Percentiles rank a stretch among this genome's conserved stretches.
phyloP scores from a whole-genome alignment of 495 filamentous ascomycete genomes.

The Trichoderma orchidacearum region DNA sequence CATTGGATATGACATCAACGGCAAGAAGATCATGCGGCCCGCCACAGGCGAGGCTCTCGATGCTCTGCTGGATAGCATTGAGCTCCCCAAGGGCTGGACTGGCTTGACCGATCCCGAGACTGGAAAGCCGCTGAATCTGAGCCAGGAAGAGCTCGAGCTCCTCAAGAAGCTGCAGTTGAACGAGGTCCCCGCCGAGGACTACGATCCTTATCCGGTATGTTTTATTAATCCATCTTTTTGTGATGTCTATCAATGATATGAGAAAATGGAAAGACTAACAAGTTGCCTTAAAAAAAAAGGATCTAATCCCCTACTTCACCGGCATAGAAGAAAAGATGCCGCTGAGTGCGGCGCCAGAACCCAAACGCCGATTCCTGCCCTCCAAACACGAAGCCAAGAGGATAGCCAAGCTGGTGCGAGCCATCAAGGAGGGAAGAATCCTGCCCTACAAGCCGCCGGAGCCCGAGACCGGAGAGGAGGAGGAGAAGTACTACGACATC shows the following conservation, averaged over 20 bases:
- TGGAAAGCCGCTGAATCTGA: slow-evolving; percentile 80
- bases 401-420: slow-evolving; percentile 95
- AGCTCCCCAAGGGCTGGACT: slow-evolving; percentile 97
- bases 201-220: slow-evolving; percentile 72
- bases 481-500: slow-evolving; percentile 66
- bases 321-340: slow-evolving; percentile 87
- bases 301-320: slow-evolving; percentile 86
- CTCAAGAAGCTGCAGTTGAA: slow-evolving; percentile 83
- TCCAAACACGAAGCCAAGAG: slow-evolving; percentile 97
- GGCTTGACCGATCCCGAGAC: slow-evolving; percentile 87
- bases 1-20: slow-evolving; percentile 97
- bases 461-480: slow-evolving; percentile 52
- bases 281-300: slow-evolving; percentile 28
- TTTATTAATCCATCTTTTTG: background rate
- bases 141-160: slow-evolving; percentile 76
- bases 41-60: slow-evolving; percentile 90
- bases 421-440: slow-evolving; percentile 88
- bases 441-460: slow-evolving; percentile 77
- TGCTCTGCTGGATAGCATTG: slow-evolving; percentile 87
- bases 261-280: slow-evolving; percentile 1
- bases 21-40: slow-evolving; percentile 91
- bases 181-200: slow-evolving; percentile 72
- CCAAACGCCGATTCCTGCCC: slow-evolving; percentile 87
- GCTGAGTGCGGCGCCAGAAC: slow-evolving; percentile 83
- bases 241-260: background rate